Base-by-base conservation (phyloP, 139 green algal genomes). In the Coccomyxa sp. region DNA sequence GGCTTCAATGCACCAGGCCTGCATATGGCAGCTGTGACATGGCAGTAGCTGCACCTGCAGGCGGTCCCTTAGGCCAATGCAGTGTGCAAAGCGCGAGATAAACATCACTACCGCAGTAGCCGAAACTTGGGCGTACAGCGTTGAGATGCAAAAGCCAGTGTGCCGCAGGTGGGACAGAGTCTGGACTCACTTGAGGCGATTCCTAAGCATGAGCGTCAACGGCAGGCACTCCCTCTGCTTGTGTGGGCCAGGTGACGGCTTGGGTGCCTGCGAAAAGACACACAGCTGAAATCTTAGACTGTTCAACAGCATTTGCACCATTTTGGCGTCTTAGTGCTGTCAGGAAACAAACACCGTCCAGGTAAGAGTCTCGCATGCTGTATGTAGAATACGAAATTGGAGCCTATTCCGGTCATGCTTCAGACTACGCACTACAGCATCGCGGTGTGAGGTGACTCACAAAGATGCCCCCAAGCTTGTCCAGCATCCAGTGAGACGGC, bases 401-500 rank as follows among this genome's bases (percentile, higher is more conserved):
- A n/a, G n/a, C n/a, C n/a, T n/a, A n/a, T n/a, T n/a, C n/a, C n/a
- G n/a, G n/a, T n/a, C n/a, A n/a, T 64, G 50, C 18, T 18, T 64
- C 50, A 29, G 14, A 29, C 14, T 64, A 14, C 50, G 14, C 14
- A 64, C 50, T 64, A 14, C 50, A 64, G 14, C 14, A 64, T 64
- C 14, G 18, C 14, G 18, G 50, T n/a, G 14, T 18, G 50, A 18
- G 14, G 70, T 14, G 29, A 94, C 91, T 92, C 85, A 97, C 96
- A 83, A 99, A 99, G 80, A 99, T 94, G 82, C 97, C 97, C 68
- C 94, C 95, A 55, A 99, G 94, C 90, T 99, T 99, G 89, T 99
- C 95, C 70, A 99, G 91, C 95, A 99, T 98, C 97, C 97, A 99
- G 84, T 99, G 96, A 76, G 90, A 95, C 39, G 97, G 97, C 70